Evolutionary conservation across 139 green algal species (phyloP).

Genomic region (Chlorokybus atmophyticus): DNA sequence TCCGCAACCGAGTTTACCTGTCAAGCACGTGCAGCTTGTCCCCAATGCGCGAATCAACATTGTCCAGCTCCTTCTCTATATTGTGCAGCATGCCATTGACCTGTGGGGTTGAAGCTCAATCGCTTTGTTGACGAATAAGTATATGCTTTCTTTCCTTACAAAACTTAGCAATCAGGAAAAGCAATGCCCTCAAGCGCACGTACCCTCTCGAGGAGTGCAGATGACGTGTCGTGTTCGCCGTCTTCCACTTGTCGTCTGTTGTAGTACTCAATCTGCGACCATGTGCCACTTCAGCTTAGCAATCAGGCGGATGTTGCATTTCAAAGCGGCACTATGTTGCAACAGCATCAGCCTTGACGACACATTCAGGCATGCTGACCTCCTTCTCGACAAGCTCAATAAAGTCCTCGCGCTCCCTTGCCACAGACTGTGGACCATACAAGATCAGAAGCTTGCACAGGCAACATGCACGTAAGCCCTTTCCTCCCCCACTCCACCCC

Average conservation of each 20-base stretch:
- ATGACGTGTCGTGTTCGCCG: constrained; percentile 5
- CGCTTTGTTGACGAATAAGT: too few relatives aligned
- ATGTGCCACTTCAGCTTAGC: neutral
- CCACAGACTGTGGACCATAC: constrained; percentile 15
- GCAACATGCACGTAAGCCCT: neutral
- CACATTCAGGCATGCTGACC: constrained; percentile 8
- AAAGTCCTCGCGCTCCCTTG: constrained; percentile 25
- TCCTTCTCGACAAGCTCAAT: constrained; percentile 23
- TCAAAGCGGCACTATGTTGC: neutral
- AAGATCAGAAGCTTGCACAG: neutral
- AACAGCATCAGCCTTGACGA: neutral
- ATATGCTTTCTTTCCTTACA: too few relatives aligned
- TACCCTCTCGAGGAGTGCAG: constrained; percentile 19
- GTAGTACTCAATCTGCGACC: constrained; percentile 23
- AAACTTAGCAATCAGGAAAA: too few relatives aligned
- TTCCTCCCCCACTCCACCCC: too few relatives aligned
- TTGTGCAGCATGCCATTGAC: constrained; percentile 28
- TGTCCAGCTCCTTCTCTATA: constrained; percentile 28
- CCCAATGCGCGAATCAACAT: constrained; percentile 26
- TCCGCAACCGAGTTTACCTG: too few relatives aligned
- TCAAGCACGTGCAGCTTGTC: constrained; percentile 14
- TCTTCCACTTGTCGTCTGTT: constrained; percentile 14
- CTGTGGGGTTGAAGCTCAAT: too few relatives aligned
- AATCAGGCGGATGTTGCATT: neutral
- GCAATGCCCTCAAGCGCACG: too few relatives aligned